Percentiles rank a stretch among this genome's conserved stretches.
Evolutionary conservation across 768 basidiomycete genomes (phyloP).

Genomic region (Pleurotus ostreatus): DNA sequence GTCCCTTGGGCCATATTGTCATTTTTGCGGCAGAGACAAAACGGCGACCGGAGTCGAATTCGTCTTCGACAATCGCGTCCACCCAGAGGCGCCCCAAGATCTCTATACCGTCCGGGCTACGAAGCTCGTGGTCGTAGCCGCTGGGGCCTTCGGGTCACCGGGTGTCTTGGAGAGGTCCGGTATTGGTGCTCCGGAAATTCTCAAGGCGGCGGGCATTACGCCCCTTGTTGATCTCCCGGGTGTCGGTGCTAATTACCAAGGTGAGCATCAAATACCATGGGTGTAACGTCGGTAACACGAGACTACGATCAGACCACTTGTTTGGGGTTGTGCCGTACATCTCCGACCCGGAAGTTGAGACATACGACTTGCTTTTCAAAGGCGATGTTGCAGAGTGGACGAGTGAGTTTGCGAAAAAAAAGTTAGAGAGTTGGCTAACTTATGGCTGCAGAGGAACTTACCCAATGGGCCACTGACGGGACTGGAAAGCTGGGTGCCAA

Average conservation of each 20-base stretch:
- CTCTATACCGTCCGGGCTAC: constrained; percentile 19
- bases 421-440: neutral
- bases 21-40: constrained; percentile 13
- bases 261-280: neutral
- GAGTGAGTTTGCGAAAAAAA: neutral
- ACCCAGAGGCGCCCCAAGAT: constrained; percentile 9
- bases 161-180: constrained; percentile 51
- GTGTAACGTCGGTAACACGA: no score
- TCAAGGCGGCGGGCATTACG: constrained; percentile 23
- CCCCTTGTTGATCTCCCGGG: constrained; percentile 33
- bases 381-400: constrained; percentile 11
- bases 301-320: constrained; percentile 9
- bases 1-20: neutral
- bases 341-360: neutral
- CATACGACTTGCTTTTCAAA: constrained; percentile 7
- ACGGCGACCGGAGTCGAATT: constrained; percentile 14
- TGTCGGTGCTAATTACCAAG: constrained; percentile 33
- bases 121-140: constrained; percentile 33
- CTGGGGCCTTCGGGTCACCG: constrained; percentile 31
- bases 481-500: constrained; percentile 31
- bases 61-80: constrained; percentile 11
- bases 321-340: constrained; percentile 8
- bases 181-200: constrained; percentile 27
- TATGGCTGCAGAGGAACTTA: neutral
- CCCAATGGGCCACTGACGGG: constrained; percentile 27